phyloP scores from a whole-genome alignment of 2,329 filamentous ascomycete species.

The Pestalotiopsis sp. region DNA sequence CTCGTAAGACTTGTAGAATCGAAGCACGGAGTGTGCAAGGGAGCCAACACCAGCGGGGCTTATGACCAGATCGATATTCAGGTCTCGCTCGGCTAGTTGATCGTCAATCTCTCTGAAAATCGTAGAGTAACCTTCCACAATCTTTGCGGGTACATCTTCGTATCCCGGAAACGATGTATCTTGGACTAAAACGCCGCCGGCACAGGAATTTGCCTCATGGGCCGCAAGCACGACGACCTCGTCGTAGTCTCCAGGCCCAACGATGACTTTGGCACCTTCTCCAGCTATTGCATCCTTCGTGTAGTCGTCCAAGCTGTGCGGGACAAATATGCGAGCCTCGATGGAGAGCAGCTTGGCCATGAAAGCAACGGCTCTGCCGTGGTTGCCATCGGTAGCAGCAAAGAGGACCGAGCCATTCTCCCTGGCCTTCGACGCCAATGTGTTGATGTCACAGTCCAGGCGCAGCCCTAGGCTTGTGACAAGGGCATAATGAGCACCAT shows the following conservation, averaged over 20 bases:
- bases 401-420: slow-evolving; percentile 45
- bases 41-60: slow-evolving; percentile 74
- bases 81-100: slow-evolving; percentile 49
- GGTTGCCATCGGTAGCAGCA: slow-evolving; percentile 75
- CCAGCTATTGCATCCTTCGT: slow-evolving; percentile 56
- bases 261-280: slow-evolving; percentile 64
- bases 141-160: slow-evolving; percentile 61
- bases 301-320: slow-evolving; percentile 53
- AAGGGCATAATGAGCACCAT: slow-evolving; percentile 65
- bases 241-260: slow-evolving; percentile 65
- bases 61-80: slow-evolving; percentile 52
- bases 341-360: slow-evolving; percentile 66
- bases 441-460: slow-evolving; percentile 33
- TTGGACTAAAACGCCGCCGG: slow-evolving; percentile 60
- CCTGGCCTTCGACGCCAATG: slow-evolving; percentile 22
- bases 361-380: slow-evolving; percentile 70
- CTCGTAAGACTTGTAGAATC: slow-evolving; percentile 56
- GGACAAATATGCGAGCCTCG: slow-evolving; percentile 62
- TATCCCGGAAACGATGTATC: slow-evolving; percentile 71
- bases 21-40: slow-evolving; percentile 68
- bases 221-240: slow-evolving; percentile 54
- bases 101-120: slow-evolving; percentile 69
- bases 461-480: slow-evolving; percentile 33
- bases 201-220: slow-evolving; percentile 37
- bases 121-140: slow-evolving; percentile 76